Percentiles rank a stretch among this genome's conserved stretches.
These are phyloP conservation scores for Stagonosporopsis chrysanthemi DNA, from an alignment of 2,329 filamentous ascomycete genomes.

Conservation along the genomic window DNA sequence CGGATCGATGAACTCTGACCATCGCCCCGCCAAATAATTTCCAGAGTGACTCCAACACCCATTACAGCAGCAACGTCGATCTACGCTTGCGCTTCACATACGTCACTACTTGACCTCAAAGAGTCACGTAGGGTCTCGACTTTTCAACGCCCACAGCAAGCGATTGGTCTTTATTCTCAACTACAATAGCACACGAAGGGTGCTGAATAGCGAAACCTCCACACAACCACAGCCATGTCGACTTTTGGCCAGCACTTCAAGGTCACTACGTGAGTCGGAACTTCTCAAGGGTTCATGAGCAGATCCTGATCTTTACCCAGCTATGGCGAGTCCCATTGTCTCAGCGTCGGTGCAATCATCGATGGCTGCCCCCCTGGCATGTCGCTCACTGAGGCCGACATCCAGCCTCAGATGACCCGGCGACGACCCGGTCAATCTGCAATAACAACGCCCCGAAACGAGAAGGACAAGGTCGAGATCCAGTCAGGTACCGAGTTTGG, in stretches of 20 bases:
- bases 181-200: conserved; percentile 1
- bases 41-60: conserved; percentile 30
- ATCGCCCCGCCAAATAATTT: conserved; percentile 34
- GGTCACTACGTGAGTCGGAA: conserved; percentile 76
- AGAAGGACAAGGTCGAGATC: conserved; percentile 90
- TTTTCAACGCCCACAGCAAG: not conserved
- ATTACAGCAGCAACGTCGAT: conserved; percentile 22
- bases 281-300: not conserved
- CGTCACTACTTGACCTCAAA: conserved; percentile 4
- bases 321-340: conserved; percentile 89
- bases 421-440: conserved; percentile 87
- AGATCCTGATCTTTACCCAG: conserved; percentile 47
- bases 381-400: conserved; percentile 81
- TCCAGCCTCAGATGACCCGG: conserved; percentile 94
- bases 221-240: conserved; percentile 56
- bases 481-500: conserved; percentile 93
- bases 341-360: conserved; percentile 92
- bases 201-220: conserved; percentile 15
- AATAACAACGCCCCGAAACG: conserved; percentile 90
- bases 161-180: conserved; percentile 8
- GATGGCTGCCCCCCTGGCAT: conserved; percentile 91
- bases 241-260: conserved; percentile 84
- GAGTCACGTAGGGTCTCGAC: not conserved
- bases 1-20: conserved; percentile 21
- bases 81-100: conserved; percentile 11